These are phyloP conservation scores for Ophiocordyceps camponoti-leonardi DNA, from an alignment of 2,329 filamentous ascomycete genomes.

Conservation along the genomic window DNA sequence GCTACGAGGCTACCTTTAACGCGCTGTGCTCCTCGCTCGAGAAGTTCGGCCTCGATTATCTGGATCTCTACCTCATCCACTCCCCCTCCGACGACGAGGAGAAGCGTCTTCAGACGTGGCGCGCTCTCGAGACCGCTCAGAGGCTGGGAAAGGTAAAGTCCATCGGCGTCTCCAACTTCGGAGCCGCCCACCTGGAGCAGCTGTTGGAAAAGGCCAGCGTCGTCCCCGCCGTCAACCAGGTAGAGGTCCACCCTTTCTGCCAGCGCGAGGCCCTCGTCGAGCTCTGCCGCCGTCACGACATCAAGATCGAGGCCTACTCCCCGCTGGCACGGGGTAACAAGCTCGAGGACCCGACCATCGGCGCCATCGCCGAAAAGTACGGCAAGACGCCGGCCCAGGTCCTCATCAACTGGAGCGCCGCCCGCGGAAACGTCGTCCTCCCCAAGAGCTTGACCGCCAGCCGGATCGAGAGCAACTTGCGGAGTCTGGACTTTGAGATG, in stretches of 20 bases:
- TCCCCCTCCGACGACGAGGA: constrained; percentile 48
- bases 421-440: constrained; percentile 56
- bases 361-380: constrained; percentile 50
- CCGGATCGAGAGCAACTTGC: constrained; percentile 48
- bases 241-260: constrained; percentile 62
- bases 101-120: constrained; percentile 57
- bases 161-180: constrained; percentile 70
- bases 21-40: constrained; percentile 46
- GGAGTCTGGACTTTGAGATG: constrained; percentile 46
- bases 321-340: constrained; percentile 19
- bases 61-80: constrained; percentile 56
- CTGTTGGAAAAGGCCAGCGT: constrained; percentile 39
- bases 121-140: constrained; percentile 49
- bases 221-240: constrained; percentile 56
- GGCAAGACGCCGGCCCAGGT: constrained; percentile 55
- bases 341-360: constrained; percentile 40
- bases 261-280: constrained; percentile 41
- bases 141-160: constrained; percentile 45
- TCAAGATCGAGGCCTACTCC: constrained; percentile 43
- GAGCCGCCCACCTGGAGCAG: constrained; percentile 42
- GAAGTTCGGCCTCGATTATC: constrained; percentile 48
- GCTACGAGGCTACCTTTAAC: constrained; percentile 33
- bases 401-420: constrained; percentile 61
- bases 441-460: constrained; percentile 54
- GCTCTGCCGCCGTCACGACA: constrained; percentile 37